A percentile compares a stretch with the other conserved stretches of the same genome.
These are phyloP conservation scores for Tylopilus sp. DNA, from an alignment of 1,284 basidiomycete genomes.

Conservation along the genomic window DNA sequence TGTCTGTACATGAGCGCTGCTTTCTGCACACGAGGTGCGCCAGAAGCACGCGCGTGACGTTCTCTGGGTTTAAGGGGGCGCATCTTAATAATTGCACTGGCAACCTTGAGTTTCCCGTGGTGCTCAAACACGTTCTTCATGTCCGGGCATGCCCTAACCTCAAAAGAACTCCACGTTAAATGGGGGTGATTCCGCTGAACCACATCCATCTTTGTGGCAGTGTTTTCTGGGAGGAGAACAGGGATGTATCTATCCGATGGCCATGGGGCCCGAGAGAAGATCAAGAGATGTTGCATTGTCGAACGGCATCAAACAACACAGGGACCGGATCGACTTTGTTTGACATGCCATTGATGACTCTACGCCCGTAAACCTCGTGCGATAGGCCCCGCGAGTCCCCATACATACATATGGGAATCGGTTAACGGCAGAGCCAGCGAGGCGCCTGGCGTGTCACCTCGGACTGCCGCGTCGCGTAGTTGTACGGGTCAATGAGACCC, in stretches of 20 bases:
- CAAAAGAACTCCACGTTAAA: not conserved
- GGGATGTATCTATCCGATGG: not conserved
- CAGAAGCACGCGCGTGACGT: slow-evolving; percentile 26
- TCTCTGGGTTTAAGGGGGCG: slow-evolving; percentile 26
- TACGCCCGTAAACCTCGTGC: too few species aligned
- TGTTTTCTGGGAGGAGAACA: not conserved
- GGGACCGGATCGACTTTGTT: not conserved
- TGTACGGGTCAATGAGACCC: not conserved
- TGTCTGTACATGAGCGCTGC: slow-evolving; percentile 4
- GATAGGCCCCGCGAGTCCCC: not conserved
- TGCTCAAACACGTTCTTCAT: not conserved
- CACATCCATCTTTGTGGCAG: not conserved
- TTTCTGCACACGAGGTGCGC: slow-evolving; percentile 26
- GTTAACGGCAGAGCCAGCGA: not conserved
- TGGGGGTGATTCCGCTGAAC: not conserved
- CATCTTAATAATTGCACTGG: slow-evolving; percentile 2
- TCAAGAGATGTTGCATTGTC: not conserved
- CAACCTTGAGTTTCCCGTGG: not conserved
- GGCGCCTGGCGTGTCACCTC: not conserved
- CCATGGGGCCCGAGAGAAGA: slow-evolving; percentile 10
- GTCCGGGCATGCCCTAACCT: slow-evolving; percentile 3
- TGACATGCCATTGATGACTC: too few species aligned
- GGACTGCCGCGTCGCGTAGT: slow-evolving; percentile 6
- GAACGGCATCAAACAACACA: slow-evolving; percentile 1
- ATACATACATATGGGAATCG: not conserved